phyloP scores from a whole-genome alignment of 371 early-diverging fungal genomes.

The Mortierella sp. region DNA sequence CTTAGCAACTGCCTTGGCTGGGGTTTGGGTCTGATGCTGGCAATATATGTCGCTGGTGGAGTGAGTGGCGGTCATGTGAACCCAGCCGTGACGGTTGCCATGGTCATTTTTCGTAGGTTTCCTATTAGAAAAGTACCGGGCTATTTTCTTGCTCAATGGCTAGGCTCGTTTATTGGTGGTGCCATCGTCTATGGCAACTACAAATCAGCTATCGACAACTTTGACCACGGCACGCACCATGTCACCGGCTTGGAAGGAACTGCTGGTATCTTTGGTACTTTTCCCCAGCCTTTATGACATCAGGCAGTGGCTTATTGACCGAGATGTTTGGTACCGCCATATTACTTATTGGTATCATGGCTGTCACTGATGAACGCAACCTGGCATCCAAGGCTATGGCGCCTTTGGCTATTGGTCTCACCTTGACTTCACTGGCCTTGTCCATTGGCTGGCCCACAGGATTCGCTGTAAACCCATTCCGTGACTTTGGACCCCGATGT shows the following conservation, averaged over 20 bases:
- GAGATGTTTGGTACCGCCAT: conserved; percentile 83
- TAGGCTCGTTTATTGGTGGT: conserved; percentile 77
- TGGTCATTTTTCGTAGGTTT: conserved; percentile 73
- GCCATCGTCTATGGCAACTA: conserved; percentile 64
- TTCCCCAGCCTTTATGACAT: conserved; percentile 64
- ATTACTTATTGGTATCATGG: conserved; percentile 73
- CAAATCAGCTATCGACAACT: conserved; percentile 57
- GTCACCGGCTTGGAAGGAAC: conserved; percentile 56
- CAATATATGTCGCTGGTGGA: conserved; percentile 73
- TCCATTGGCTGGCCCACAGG: conserved; percentile 77
- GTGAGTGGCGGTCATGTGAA: conserved; percentile 81
- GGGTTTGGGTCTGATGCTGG: conserved; percentile 15
- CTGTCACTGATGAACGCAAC: conserved; percentile 75
- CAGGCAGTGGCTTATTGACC: conserved; percentile 68
- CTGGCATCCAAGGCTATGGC: conserved; percentile 63
- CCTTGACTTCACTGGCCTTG: conserved; percentile 70
- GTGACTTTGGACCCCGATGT: conserved; percentile 87
- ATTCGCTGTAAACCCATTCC: conserved; percentile 85
- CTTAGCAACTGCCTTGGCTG: no score
- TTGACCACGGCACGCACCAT: background rate
- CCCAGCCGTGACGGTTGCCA: conserved; percentile 78
- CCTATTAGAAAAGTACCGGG: conserved; percentile 69
- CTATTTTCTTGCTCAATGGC: conserved; percentile 71
- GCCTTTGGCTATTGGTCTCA: conserved; percentile 66
- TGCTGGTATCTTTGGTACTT: conserved; percentile 76